Evolutionary conservation across 257 asterid genomes (phyloP), one percentile per base, ranked within the genome.

Genomic region (Voacanga thouarsii): DNA sequence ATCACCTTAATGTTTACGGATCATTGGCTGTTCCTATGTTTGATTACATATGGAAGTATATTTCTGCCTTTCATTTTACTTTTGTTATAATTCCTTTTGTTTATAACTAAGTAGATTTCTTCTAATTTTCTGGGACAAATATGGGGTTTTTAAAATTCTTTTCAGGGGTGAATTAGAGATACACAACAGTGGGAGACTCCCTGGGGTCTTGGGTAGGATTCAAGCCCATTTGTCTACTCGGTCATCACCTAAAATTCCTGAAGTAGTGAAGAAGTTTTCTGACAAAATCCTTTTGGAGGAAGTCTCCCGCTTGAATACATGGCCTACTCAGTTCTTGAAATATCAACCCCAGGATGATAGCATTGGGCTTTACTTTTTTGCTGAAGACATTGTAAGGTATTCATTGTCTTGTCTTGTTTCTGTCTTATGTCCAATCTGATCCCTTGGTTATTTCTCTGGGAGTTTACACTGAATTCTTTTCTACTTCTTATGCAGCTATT

Each of bases 341-440:
- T n/a, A 11, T 56, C 33, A 14, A 43, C 83, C 83, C 61, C 76
- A 47, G 67, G 83, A 56, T 11, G 57, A 80, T 19, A 75, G 47
- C 70, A 80, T 80, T 64, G 83, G 76, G 53, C 83, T 80, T 68
- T 80, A 80, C 66, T 67, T 80, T 67, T 80, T 80, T 39, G 80
- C 83, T 2, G 66, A 75, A 68, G 83, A 80, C 19, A 19, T 44
- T 44, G 51, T 18, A 7, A 80, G 83, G 83, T 80, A 51, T n/a
- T 64, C 30, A 60, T 30, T 73, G 50, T 71, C 47, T 30, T 73
- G 50, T 71, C 47, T 41, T 9, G 57, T 73, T 50, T 64, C 69
- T 45, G 33, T 69, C 39, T 55, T 0, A 0, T 15, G 67, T 18
- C 18, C 7, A 28, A 39, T 24, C 57, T 9, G 1, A 18, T 37